These are phyloP conservation scores for Tremellales sp. DNA, from an alignment of 1,284 basidiomycete species.

Conservation along the genomic window DNA sequence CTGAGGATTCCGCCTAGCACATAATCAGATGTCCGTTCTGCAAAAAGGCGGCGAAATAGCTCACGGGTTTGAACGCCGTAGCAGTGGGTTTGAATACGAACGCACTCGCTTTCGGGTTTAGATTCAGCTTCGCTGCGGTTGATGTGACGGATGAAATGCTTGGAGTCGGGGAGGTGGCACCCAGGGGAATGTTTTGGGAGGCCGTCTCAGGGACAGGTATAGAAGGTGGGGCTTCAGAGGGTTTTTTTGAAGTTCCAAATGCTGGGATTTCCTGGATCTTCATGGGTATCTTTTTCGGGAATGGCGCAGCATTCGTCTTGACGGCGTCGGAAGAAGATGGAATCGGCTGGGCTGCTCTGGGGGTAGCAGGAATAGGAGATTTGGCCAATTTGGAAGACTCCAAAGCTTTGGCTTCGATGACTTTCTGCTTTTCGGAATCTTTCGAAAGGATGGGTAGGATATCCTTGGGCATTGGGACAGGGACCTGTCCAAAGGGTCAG, in stretches of 20 bases:
- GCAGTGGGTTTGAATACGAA: constrained; percentile 62
- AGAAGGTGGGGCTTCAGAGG: constrained; percentile 26
- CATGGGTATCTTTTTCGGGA: constrained; percentile 49
- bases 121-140: constrained; percentile 49
- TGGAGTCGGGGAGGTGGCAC: constrained; percentile 51
- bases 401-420: constrained; percentile 75
- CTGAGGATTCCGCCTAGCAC: constrained; percentile 22
- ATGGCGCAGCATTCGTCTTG: constrained; percentile 4
- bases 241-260: constrained; percentile 66
- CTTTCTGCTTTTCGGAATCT: constrained; percentile 79
- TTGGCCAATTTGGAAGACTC: constrained; percentile 21
- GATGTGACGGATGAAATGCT: constrained; percentile 33
- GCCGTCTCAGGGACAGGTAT: constrained; percentile 42
- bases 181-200: constrained; percentile 27
- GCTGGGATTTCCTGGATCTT: constrained; percentile 85
- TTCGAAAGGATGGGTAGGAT: constrained; percentile 87
- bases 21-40: constrained; percentile 1
- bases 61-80: constrained; percentile 51
- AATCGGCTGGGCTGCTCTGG: constrained; percentile 16
- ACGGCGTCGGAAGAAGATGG: constrained; percentile 14
- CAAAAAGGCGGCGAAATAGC: constrained; percentile 12
- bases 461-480: constrained; percentile 89
- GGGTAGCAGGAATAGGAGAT: constrained; percentile 13
- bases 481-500: constrained; percentile 59
- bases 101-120: constrained; percentile 71